Evolutionary conservation across 2,329 filamentous ascomycete genomes (phyloP), one percentile per base, ranked within the genome.

Genomic region (Beauveria pseudobassiana): DNA sequence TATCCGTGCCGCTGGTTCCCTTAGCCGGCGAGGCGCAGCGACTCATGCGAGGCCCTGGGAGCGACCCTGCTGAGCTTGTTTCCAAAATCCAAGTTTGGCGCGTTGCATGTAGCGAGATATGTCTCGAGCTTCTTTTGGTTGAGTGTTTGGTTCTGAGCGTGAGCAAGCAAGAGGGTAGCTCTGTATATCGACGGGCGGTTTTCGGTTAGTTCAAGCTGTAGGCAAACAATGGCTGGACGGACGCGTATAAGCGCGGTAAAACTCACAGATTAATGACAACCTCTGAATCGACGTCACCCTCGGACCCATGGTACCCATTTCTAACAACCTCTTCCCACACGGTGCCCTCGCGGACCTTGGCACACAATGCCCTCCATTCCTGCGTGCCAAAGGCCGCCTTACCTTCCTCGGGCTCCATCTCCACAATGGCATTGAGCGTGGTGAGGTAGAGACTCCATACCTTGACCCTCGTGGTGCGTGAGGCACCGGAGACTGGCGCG

Each of bases 361-460:
- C 81, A 64, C 91, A 91, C 66, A 98, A 78, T 14, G 84, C 78
- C 72, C 91, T 88, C 90, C 93, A 99, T 72, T 91, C 87, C 70
- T 90, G 86, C 58, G 86, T 87, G 3, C 95, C 95, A 76, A 98
- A 96, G 14, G 88, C 84, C 57, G 88, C 85, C 77, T 95, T 96
- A 55, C 93, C 95, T 74, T 97, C 93, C 67, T 96, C 91, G 1
- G 90, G 82, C 61, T 92, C 91, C 71, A 98, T 80, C 70, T 98
- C 93, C 42, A 96, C 80, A 65, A 97, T 89, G 45, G 91, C 89
- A 77, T 97, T 96, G 65, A 98, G 80, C 56, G 97, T 88, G 20
- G 93, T 96, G 66, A 98, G 83, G 73, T 98, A 99, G 69, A 99
- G 82, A 74, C 92, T 96, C 95, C 95, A 99, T 65, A 98, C 89